Evolutionary conservation across 305 asterid genomes (phyloP).

Genomic region (Solanum hybrid): DNA sequence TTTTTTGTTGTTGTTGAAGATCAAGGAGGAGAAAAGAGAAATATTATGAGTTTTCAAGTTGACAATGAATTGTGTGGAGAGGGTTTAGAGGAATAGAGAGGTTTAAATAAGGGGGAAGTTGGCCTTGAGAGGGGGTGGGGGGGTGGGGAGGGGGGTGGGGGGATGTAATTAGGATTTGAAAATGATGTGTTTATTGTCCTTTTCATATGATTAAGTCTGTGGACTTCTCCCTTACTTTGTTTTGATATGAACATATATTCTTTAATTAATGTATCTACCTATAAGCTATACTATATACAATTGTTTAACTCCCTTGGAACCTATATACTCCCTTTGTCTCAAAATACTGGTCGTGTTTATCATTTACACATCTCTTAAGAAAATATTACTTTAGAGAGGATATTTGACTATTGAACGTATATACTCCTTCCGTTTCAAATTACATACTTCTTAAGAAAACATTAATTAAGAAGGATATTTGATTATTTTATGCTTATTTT

Average conservation of each 20-base stretch:
- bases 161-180: slow-evolving; percentile 33
- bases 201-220: slow-evolving; percentile 23
- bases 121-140: slow-evolving; percentile 15
- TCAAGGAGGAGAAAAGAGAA: slow-evolving; percentile 15
- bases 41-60: slow-evolving; percentile 1
- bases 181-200: slow-evolving; percentile 30
- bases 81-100: slow-evolving; percentile 47
- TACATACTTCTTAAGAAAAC: not conserved
- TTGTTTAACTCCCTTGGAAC: not conserved
- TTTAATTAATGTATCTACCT: not conserved
- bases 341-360: not conserved
- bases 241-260: slow-evolving; percentile 2
- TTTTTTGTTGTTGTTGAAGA: not conserved
- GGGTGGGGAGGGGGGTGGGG: not conserved
- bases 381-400: not conserved
- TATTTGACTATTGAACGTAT: not conserved
- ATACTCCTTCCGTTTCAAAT: not conserved
- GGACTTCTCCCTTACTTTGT: not conserved
- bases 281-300: not conserved
- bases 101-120: slow-evolving; percentile 48
- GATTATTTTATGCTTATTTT: not conserved
- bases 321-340: not conserved
- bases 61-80: slow-evolving; percentile 45
- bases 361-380: not conserved
- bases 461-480: not conserved